A percentile compares a stretch with the other conserved stretches of the same genome.
Conservation (phyloP, 2,329 filamentous ascomycete species). For the Fusarium setosum region DNA sequence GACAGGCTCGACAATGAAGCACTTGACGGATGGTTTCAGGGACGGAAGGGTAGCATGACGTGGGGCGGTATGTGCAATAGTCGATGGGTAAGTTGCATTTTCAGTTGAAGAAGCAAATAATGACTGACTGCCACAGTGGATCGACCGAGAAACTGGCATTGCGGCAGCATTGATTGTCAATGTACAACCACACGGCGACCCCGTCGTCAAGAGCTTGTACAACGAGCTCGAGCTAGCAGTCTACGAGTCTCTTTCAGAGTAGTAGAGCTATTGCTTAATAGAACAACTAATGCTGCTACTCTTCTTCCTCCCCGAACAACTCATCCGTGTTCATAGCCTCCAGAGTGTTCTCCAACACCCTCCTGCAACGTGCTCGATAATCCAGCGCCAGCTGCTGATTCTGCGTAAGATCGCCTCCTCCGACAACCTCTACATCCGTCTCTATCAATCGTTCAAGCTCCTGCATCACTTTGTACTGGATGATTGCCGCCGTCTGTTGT, state of each 20-base stretch:
- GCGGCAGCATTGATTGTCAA: conserved; percentile 53
- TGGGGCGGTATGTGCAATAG: conserved; percentile 57
- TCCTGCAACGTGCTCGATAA: conserved; percentile 62
- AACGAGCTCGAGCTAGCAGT: conserved; percentile 54
- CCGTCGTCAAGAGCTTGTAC: conserved; percentile 49
- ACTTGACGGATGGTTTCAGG: too few relatives aligned
- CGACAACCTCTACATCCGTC: conserved; percentile 57
- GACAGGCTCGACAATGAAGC: too few relatives aligned
- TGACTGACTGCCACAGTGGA: conserved; percentile 44
- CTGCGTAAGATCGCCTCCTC: conserved; percentile 53
- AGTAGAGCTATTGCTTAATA: conserved; percentile 1
- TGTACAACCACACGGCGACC: conserved; percentile 52
- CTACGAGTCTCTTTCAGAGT: conserved; percentile 43
- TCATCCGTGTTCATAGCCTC: conserved; percentile 50
- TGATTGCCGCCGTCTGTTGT: conserved; percentile 52
- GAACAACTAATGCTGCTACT: conserved; percentile 3
- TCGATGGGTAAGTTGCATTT: conserved; percentile 55
- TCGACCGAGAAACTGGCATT: conserved; percentile 52
- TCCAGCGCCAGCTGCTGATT: conserved; percentile 61
- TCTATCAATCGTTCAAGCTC: conserved; percentile 59
- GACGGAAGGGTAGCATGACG: conserved; percentile 55
- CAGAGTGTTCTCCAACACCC: conserved; percentile 59
- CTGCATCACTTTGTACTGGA: conserved; percentile 56
- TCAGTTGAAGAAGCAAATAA: background rate
- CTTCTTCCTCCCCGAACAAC: conserved; percentile 37